phyloP scores from a whole-genome alignment of 73 alveolate genomes.

The Tetrahymena malaccensis region DNA sequence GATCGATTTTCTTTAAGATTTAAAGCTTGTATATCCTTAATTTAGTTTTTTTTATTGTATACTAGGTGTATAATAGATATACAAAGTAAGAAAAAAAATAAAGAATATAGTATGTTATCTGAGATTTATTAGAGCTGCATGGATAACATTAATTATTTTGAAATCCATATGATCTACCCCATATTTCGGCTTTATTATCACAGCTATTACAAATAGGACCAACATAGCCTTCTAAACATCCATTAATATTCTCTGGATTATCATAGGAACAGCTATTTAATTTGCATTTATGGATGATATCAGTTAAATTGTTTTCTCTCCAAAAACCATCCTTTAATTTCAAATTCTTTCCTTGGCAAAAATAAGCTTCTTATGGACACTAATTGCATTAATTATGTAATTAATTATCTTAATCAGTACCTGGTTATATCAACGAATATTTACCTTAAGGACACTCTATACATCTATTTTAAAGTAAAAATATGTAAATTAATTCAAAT shows the following conservation, averaged over 20 bases:
- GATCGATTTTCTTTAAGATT: neutral
- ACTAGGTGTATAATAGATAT: neutral
- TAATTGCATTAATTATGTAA: neutral
- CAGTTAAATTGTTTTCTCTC: neutral
- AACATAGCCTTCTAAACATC: neutral
- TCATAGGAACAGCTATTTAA: neutral
- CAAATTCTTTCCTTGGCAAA: neutral
- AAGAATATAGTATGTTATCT: neutral
- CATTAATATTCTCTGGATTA: neutral
- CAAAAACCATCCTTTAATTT: neutral
- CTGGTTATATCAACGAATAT: neutral
- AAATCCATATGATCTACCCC: neutral
- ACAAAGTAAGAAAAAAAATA: neutral
- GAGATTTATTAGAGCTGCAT: neutral
- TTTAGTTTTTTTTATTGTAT: neutral
- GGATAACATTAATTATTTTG: neutral
- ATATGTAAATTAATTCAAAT: neutral
- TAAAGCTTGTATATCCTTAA: neutral
- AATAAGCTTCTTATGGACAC: neutral
- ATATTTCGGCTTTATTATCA: neutral
- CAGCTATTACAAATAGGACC: too few species aligned
- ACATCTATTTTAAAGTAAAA: neutral
- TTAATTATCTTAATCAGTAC: neutral
- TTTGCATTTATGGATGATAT: neutral
- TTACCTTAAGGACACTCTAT: neutral